phyloP scores from a whole-genome alignment of 345 rosid species.

The Aquilaria sinensis region DNA sequence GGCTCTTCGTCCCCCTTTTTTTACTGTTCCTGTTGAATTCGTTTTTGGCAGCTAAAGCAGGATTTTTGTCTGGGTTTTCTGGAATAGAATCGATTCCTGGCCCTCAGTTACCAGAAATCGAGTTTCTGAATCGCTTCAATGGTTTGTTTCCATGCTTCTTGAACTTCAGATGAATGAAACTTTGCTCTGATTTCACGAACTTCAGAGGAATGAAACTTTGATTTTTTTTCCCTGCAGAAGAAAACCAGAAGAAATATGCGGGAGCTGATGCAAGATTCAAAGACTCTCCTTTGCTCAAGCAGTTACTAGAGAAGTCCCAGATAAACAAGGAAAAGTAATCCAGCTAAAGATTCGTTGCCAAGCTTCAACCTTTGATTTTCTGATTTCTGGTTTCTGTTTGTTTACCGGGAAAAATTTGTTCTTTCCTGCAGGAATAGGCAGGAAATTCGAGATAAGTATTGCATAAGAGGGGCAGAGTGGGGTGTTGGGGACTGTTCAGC shows the following conservation, averaged over 20 bases:
- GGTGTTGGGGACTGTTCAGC: conserved; percentile 95
- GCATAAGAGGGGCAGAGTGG: conserved; percentile 92
- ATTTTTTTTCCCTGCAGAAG: conserved; percentile 39
- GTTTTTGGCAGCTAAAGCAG: conserved; percentile 62
- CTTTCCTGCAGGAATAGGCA: conserved; percentile 46
- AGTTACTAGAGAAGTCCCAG: conserved; percentile 73
- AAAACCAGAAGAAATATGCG: conserved; percentile 89
- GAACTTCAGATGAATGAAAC: not conserved
- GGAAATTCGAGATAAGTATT: conserved; percentile 68
- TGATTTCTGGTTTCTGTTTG: not conserved
- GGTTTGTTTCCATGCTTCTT: conserved; percentile 29
- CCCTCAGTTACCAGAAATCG: conserved; percentile 73
- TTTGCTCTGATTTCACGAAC: not conserved
- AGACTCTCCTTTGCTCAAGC: conserved; percentile 72
- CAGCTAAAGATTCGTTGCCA: not conserved
- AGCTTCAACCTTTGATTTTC: not conserved
- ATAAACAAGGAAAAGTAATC: conserved; percentile 72
- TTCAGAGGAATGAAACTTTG: not conserved
- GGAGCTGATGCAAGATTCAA: conserved; percentile 76
- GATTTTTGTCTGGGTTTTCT: conserved; percentile 67
- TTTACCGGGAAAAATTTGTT: not conserved
- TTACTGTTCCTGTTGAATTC: not conserved
- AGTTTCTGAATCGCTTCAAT: conserved; percentile 65
- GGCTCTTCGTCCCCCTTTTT: not conserved
- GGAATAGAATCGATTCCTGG: conserved; percentile 95